Evolutionary conservation across 176 grass and related monocot genomes (phyloP), one percentile per base, ranked within the genome.

Genomic region (Oryza longistaminata): DNA sequence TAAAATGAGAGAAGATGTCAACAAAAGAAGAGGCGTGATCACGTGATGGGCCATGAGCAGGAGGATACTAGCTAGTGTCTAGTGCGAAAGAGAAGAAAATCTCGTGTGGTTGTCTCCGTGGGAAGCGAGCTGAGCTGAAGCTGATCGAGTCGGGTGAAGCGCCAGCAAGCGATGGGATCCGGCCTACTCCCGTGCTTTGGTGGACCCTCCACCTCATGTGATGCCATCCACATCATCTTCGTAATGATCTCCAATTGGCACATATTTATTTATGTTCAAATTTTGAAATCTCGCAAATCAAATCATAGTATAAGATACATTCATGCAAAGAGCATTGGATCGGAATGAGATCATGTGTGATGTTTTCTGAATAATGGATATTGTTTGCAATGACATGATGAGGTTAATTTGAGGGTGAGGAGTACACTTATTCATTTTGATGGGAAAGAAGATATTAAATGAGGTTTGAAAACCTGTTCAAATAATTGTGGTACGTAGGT

Each of bases 21-120:
- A 53, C 1, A 43, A 53, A 12, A 6, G 37, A 33, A 70, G 24
- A 9, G 1, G 34, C 24, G 46, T 11, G 83, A 44, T 70, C 83
- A 85, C 75, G 75, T 85, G 83, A 78, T 71, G 83, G 65, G 34
- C 49, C 66, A 53, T 61, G 22, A 21, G 21, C 6, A 46, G 21
- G 24, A 25, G 67, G 33, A 33, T 21, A 6, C 34, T 5, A 37
- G 35, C 8, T 27, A 45, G 43, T 17, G 40, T 58, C 52, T 7
- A 21, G 52, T 58, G 52, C 17, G 17, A 58, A 21, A 50, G 16
- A 19, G 5, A 19, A 2, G 16, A 16, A 52, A 22, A 17, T 55
- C 52, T 55, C 55, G 55, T 61, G 55, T 22, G 19, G 55, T 61
- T 61, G 55, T 61, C 55, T 61, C 55, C 19, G 9, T 24, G 58